A percentile compares a stretch with the other conserved stretches of the same genome.
These are phyloP conservation scores for Hygrocybe coccinea DNA, from an alignment of 768 basidiomycete genomes.

Conservation along the genomic window DNA sequence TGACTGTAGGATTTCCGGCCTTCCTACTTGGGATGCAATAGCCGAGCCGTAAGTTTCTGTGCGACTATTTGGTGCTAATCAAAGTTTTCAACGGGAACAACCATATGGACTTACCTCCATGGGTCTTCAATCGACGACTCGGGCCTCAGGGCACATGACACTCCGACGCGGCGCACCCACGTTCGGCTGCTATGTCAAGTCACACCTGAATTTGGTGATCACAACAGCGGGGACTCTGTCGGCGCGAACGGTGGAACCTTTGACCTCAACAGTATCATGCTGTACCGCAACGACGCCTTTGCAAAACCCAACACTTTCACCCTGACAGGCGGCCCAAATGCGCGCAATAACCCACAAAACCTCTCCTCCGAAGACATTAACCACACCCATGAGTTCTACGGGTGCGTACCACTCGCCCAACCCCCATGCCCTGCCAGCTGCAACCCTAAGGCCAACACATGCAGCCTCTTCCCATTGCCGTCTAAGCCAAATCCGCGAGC, in stretches of 20 bases:
- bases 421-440: background rate
- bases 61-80: no score
- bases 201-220: background rate
- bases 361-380: background rate
- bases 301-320: background rate
- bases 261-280: background rate
- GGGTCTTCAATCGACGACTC: no score
- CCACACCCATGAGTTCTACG: background rate
- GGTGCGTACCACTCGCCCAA: background rate
- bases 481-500: background rate
- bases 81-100: no score
- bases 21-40: no score
- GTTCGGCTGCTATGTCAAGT: background rate
- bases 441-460: background rate
- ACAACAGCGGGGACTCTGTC: background rate
- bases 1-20: no score
- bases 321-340: background rate
- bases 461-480: background rate
- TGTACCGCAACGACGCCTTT: background rate
- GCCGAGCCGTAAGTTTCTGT: no score
- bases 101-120: no score
- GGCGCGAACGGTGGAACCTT: no score
- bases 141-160: no score
- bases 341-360: background rate
- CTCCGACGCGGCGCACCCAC: background rate